Base-by-base conservation (phyloP, 2,329 filamentous ascomycete species). In the Xylaria sp. region DNA sequence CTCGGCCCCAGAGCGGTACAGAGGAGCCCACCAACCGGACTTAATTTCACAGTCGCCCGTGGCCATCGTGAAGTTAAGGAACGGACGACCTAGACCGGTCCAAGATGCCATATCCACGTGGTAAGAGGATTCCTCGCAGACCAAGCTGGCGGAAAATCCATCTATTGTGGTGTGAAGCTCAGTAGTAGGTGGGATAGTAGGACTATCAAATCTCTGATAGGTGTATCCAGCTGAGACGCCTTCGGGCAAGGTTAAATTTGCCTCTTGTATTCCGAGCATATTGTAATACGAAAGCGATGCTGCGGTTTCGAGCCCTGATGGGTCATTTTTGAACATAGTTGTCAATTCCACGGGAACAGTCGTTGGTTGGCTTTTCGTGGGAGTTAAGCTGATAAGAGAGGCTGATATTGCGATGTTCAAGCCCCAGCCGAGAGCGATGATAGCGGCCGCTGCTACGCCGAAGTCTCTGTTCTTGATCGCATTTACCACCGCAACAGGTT, bases 191-290 rank as follows among this genome's bases (percentile, higher is more conserved):
- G 53, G 29, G 2, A 48, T 31, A 13, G 2, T 33, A 17, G 9
- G 53, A 31, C 23, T 25, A n/a, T 13, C 21, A 41, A 57, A 49
- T 49, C 13, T 41, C 7, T 57, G 44, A 43, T 57, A 57, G 6
- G n/a, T 13, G 15, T 49, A 57, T n/a, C 15, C 9, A 1, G 7
- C 37, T 11, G 25, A 41, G 11, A 49, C 7, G 23, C 54, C 54
- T 3, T 57, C 44, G 27, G 43, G 37, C 35, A 49, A 48, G 17
- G 35, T 15, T 43, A 48, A 6, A 13, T 57, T 49, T 43, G 11
- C 44, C 25, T 23, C 1, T 8, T 40, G 27, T 13, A 57, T 25
- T 7, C 54, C 53, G 17, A 37, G 41, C 43, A 56, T 56, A 38
- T 47, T 56, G 25, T 47, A 46, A 8, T 46, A 48, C 13, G 53